Percentiles rank a stretch among this genome's conserved stretches.
These are phyloP conservation scores for Odontarrhena argentea DNA, from an alignment of 345 rosid species.

Conservation along the genomic window DNA sequence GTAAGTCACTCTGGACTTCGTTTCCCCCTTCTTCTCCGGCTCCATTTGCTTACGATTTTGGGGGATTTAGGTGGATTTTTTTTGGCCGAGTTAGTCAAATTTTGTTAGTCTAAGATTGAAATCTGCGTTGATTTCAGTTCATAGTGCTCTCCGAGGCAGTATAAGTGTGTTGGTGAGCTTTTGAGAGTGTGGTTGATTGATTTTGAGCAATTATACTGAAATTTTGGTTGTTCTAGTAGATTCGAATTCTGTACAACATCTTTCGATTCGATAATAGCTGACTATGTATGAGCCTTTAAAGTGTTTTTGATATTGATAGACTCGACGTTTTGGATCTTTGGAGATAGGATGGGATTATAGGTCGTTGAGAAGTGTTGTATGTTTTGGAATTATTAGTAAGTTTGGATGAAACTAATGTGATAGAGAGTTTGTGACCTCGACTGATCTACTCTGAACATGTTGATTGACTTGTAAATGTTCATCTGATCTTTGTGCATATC, in stretches of 20 bases:
- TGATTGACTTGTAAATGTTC: not conserved
- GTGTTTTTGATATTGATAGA: not conserved
- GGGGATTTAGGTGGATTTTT: conserved; percentile 9
- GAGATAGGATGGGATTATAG: not conserved
- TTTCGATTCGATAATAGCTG: not conserved
- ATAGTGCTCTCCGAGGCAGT: conserved; percentile 6
- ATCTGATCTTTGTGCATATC: not conserved
- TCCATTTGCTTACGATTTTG: not conserved
- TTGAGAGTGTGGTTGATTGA: not conserved
- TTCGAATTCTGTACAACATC: conserved; percentile 2
- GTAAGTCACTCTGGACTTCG: conserved; percentile 41
- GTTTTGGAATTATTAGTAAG: not conserved
- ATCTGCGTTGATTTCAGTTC: not conserved
- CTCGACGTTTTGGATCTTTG: not conserved
- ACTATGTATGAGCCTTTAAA: not conserved
- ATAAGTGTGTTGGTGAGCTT: not conserved
- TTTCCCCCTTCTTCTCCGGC: conserved; percentile 13
- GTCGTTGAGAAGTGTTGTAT: not conserved
- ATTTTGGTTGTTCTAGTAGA: not conserved
- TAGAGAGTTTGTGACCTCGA: conserved; percentile 17
- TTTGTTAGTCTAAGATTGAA: conserved; percentile 10
- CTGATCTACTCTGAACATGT: not conserved
- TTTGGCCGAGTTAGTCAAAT: conserved; percentile 8
- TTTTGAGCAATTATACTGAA: conserved; percentile 6
- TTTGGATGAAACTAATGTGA: conserved; percentile 3